Conservation (phyloP, 2,329 filamentous ascomycete species). For the Ceratocystiopsis minuta region DNA sequence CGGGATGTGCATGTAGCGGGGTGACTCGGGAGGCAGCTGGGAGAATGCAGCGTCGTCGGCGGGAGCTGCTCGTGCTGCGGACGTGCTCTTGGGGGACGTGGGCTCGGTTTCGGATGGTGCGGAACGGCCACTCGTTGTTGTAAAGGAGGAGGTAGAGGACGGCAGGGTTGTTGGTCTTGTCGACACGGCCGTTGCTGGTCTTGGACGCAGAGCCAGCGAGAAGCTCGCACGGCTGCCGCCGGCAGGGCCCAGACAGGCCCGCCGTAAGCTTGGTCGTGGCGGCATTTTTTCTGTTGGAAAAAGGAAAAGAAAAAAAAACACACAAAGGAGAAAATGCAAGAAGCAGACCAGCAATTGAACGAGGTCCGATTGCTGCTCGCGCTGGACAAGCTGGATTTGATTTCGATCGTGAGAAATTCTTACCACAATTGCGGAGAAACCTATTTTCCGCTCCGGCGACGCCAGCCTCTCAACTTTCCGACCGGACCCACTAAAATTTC, state of each 20-base stretch:
- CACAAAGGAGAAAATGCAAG: background rate
- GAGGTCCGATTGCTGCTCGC: background rate
- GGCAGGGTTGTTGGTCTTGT: too few species aligned
- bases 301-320: background rate
- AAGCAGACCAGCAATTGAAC: background rate
- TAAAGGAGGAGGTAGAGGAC: too few species aligned
- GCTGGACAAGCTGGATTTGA: too few species aligned
- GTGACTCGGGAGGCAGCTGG: constrained; percentile 60
- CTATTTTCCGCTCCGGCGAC: too few species aligned
- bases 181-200: too few species aligned
- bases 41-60: too few species aligned
- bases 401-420: too few species aligned
- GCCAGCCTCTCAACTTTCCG: constrained; percentile 4
- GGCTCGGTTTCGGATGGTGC: too few species aligned
- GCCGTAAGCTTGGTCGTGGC: constrained; percentile 4
- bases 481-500: constrained; percentile 3
- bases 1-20: constrained; percentile 71
- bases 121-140: too few species aligned
- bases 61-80: too few species aligned
- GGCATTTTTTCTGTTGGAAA: constrained; percentile 7
- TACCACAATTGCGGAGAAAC: too few species aligned
- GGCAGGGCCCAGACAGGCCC: constrained; percentile 3
- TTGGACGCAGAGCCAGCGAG: background rate
- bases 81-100: too few species aligned
- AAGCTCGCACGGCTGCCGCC: background rate